These are phyloP conservation scores for Truncatella angustata DNA, from an alignment of 2,329 filamentous ascomycete species.

Conservation along the genomic window DNA sequence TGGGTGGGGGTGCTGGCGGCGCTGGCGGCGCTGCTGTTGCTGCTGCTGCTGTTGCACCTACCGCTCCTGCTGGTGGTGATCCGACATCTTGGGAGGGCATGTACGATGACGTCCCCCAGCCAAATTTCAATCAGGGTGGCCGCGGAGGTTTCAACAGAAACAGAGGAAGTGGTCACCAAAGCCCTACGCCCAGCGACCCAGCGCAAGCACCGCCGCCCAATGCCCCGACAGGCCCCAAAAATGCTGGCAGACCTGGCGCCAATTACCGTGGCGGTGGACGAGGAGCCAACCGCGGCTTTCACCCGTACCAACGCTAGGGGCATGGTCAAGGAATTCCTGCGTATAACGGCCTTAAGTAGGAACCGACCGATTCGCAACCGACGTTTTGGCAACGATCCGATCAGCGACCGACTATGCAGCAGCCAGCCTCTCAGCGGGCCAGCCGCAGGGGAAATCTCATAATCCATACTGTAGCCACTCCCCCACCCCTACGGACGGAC, in stretches of 20 bases:
- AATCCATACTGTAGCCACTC: no score
- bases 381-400: no score
- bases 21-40: conserved; percentile 41
- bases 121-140: conserved; percentile 56
- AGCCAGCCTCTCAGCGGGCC: no score
- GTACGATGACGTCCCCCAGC: conserved; percentile 94
- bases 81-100: conserved; percentile 96
- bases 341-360: no score
- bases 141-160: conserved; percentile 39
- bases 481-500: no score
- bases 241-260: conserved; percentile 84
- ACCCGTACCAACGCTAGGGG: conserved; percentile 62
- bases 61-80: conserved; percentile 54
- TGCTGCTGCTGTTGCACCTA: conserved; percentile 68
- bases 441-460: no score
- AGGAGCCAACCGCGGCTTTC: conserved; percentile 71
- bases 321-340: no score
- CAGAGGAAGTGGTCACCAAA: conserved; percentile 33
- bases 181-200: conserved; percentile 45
- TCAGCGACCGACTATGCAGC: no score
- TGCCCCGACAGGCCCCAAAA: conserved; percentile 93
- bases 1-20: conserved; percentile 33
- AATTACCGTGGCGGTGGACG: conserved; percentile 91
- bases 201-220: conserved; percentile 68
- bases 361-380: no score